Percentiles rank a stretch among this genome's conserved stretches.
phyloP scores from a whole-genome alignment of 2,329 filamentous ascomycete genomes.

The Trichoderma endophyticum region DNA sequence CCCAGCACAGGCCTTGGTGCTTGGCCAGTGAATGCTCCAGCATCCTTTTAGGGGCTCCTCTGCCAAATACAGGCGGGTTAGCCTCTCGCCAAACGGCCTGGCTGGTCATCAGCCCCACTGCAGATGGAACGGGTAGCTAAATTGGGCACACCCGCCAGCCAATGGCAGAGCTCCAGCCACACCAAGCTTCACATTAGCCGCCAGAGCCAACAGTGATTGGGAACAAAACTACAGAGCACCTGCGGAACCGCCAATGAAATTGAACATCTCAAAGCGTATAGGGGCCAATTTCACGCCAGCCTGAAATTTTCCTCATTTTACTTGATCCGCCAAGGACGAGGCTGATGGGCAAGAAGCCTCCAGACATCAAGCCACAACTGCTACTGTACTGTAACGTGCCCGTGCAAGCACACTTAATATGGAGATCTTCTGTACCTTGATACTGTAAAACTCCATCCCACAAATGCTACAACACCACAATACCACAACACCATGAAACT shows the following conservation, averaged over 20 bases:
- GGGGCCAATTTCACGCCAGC: not conserved
- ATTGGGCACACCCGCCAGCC: constrained; percentile 9
- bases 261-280: not conserved
- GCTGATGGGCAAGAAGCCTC: not conserved
- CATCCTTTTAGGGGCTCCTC: not conserved
- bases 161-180: constrained; percentile 10
- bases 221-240: not conserved
- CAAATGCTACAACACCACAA: not conserved
- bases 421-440: too few relatives aligned
- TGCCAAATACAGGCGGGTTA: not conserved
- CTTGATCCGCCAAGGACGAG: not conserved
- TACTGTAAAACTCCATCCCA: too few relatives aligned
- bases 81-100: constrained; percentile 4
- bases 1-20: not conserved
- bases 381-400: not conserved
- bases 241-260: not conserved
- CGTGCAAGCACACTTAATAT: not conserved
- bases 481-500: not conserved
- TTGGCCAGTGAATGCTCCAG: constrained; percentile 1
- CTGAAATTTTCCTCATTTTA: constrained; percentile 3
- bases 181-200: constrained; percentile 19
- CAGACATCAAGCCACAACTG: not conserved
- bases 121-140: constrained; percentile 13
- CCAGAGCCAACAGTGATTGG: constrained; percentile 11
- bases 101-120: constrained; percentile 1